phyloP scores from a whole-genome alignment of 805 yeast genomes.

The Metschnikowia baotianmanensis region DNA sequence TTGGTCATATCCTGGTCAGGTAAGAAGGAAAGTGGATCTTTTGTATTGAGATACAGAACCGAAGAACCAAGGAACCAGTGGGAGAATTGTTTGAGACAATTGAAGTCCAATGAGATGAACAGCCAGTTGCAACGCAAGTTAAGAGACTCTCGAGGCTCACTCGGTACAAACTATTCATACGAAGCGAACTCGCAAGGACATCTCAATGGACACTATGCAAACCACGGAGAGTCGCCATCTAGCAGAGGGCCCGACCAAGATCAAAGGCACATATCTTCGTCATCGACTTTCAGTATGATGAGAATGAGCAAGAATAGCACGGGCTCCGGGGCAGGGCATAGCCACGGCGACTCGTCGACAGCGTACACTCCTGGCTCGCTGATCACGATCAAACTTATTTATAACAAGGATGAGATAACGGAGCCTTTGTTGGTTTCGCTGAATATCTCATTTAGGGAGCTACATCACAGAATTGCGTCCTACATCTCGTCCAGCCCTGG shows the following conservation, averaged over 20 bases:
- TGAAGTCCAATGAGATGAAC: slow-evolving; percentile 44
- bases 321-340: slow-evolving; percentile 13
- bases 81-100: slow-evolving; percentile 61
- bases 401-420: slow-evolving; percentile 30
- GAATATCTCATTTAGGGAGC: slow-evolving; percentile 42
- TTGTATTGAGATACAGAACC: slow-evolving; percentile 74
- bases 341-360: slow-evolving; percentile 9
- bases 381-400: slow-evolving; percentile 30
- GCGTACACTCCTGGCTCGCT: slow-evolving; percentile 11
- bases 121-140: slow-evolving; percentile 35
- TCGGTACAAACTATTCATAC: slow-evolving; percentile 26
- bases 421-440: slow-evolving; percentile 29
- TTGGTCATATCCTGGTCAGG: slow-evolving; percentile 80
- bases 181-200: slow-evolving; percentile 16
- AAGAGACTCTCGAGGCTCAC: slow-evolving; percentile 34
- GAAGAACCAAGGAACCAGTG: slow-evolving; percentile 85
- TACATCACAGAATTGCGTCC: slow-evolving; percentile 61
- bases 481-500: slow-evolving; percentile 48
- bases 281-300: slow-evolving; percentile 45
- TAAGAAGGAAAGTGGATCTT: slow-evolving; percentile 80
- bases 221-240: slow-evolving; percentile 6
- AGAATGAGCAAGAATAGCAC: slow-evolving; percentile 25
- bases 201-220: slow-evolving; percentile 3
- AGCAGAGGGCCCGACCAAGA: slow-evolving; percentile 22
- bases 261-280: slow-evolving; percentile 42